phyloP scores from a whole-genome alignment of 169 alveolate genomes.

The Plasmodium gallinaceum region DNA sequence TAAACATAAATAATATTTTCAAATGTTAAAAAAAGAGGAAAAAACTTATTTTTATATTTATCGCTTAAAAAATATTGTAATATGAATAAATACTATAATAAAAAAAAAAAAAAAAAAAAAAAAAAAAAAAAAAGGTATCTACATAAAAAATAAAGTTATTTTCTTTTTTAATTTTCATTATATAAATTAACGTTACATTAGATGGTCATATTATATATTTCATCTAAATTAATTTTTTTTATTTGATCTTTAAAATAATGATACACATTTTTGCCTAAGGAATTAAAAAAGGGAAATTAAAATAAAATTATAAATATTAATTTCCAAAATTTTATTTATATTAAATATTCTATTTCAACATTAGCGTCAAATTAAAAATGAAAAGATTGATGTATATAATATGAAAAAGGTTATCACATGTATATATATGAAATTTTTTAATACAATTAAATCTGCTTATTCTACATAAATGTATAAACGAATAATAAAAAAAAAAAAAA shows the following conservation, averaged over 20 bases:
- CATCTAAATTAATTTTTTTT: constrained; percentile 43
- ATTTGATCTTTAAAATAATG: constrained; percentile 61
- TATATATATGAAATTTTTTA: neutral
- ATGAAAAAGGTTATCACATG: neutral
- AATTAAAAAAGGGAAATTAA: constrained; percentile 3
- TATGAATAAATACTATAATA: neutral
- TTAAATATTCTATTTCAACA: neutral
- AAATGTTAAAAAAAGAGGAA: neutral
- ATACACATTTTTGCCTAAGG: constrained; percentile 41
- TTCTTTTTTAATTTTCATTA: constrained; percentile 17
- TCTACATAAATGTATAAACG: neutral
- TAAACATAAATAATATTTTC: neutral
- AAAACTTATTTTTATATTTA: neutral
- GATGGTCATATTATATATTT: constrained; percentile 30
- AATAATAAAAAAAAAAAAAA: constrained; percentile 4
- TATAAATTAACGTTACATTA: neutral
- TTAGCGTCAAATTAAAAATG: neutral
- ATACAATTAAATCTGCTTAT: neutral
- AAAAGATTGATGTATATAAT: neutral
- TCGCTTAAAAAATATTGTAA: neutral
- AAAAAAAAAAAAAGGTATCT: constrained; percentile 7
- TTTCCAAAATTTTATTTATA: too few relatives aligned
- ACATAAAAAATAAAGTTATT: constrained; percentile 4
- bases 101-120: neutral
- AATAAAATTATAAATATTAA: neutral